phyloP scores from a whole-genome alignment of 2,329 filamentous ascomycete species.

The Botrytis elliptica region DNA sequence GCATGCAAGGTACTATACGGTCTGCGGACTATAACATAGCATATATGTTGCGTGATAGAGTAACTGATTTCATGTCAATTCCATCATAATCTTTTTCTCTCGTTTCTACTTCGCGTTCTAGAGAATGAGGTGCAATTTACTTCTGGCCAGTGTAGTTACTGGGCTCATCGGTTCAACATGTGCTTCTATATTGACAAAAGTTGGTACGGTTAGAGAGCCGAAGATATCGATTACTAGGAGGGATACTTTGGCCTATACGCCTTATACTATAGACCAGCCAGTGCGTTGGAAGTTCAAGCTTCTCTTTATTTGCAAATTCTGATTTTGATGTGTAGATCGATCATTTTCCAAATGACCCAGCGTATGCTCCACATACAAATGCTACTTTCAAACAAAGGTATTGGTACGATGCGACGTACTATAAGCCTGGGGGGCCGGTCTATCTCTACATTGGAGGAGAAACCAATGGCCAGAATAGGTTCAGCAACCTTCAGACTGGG shows the following conservation, averaged over 20 bases:
- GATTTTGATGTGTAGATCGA: slow-evolving; percentile 42
- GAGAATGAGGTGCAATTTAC: slow-evolving; percentile 19
- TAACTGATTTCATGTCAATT: neutral
- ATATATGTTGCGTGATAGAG: slow-evolving; percentile 1
- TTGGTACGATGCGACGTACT: slow-evolving; percentile 54
- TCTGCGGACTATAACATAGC: neutral
- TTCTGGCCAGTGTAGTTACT: slow-evolving; percentile 18
- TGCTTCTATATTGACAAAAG: slow-evolving; percentile 18
- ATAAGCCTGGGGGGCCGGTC: slow-evolving; percentile 53
- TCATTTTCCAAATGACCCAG: slow-evolving; percentile 45
- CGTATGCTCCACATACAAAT: slow-evolving; percentile 45
- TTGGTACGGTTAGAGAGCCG: slow-evolving; percentile 8
- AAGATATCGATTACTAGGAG: neutral
- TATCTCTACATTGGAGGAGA: slow-evolving; percentile 51
- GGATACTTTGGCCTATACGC: neutral
- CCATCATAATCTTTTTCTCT: neutral
- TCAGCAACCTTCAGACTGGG: slow-evolving; percentile 44
- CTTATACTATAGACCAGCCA: slow-evolving; percentile 29
- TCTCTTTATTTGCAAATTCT: neutral
- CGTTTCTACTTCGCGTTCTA: neutral
- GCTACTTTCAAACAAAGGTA: slow-evolving; percentile 55
- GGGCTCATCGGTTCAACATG: neutral
- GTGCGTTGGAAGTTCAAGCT: slow-evolving; percentile 23
- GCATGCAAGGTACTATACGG: slow-evolving; percentile 8
- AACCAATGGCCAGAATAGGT: slow-evolving; percentile 41